phyloP scores from a whole-genome alignment of 2,329 filamentous ascomycete species.

The Fusarium concolor region DNA sequence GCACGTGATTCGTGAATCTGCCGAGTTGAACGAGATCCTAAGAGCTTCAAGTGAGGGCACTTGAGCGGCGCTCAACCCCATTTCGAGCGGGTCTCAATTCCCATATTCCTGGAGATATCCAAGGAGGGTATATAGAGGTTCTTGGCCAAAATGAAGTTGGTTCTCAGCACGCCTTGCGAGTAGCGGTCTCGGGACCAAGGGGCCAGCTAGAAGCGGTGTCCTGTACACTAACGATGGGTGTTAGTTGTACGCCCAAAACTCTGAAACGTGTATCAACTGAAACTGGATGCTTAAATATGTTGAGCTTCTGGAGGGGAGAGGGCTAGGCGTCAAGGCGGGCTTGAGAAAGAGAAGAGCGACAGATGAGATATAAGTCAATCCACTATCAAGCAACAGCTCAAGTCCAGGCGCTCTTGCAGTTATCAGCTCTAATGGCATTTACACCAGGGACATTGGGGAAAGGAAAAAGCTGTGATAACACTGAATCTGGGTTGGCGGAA shows the following conservation, averaged over 20 bases:
- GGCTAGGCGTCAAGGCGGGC: background rate
- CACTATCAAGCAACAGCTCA: background rate
- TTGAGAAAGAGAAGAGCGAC: background rate
- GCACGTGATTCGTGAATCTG: background rate
- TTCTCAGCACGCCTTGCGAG: background rate
- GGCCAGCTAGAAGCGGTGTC: background rate
- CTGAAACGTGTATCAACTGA: rapidly evolving
- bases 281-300: background rate
- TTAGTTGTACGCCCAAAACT: background rate
- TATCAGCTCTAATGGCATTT: rapidly evolving
- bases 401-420: background rate
- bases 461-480: rapidly evolving
- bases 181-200: background rate
- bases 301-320: background rate
- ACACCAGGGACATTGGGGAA: rapidly evolving
- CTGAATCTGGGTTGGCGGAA: background rate
- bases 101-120: rapidly evolving
- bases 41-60: background rate
- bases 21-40: background rate
- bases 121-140: rapidly evolving
- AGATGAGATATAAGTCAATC: background rate
- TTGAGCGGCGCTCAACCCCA: background rate
- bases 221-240: background rate
- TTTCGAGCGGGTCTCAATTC: background rate
- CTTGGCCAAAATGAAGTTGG: background rate